phyloP scores from a whole-genome alignment of 208 protist species.

The Crithidia acanthocephali region DNA sequence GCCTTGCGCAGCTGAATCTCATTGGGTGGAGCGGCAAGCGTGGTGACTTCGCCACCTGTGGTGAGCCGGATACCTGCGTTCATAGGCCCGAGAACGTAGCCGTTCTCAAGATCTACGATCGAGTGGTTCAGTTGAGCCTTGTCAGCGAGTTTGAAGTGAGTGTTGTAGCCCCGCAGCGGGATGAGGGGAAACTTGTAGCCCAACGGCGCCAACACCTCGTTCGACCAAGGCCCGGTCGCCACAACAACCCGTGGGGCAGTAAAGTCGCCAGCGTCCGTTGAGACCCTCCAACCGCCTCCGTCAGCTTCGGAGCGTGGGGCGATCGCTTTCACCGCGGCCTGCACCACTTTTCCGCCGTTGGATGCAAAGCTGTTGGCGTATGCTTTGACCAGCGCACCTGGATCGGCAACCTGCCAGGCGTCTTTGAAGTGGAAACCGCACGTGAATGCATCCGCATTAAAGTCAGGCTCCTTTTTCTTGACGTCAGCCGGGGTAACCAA shows the following conservation, averaged over 20 bases:
- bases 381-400: slow-evolving; percentile 26
- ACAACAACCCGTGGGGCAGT: slow-evolving; percentile 17
- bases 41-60: slow-evolving; percentile 16
- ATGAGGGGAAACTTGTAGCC: slow-evolving; percentile 29
- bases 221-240: slow-evolving; percentile 18
- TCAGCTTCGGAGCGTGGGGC: not conserved
- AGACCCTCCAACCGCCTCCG: slow-evolving; percentile 5
- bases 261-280: slow-evolving; percentile 5
- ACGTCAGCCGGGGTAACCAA: slow-evolving; percentile 9
- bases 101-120: slow-evolving; percentile 17
- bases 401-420: slow-evolving; percentile 18
- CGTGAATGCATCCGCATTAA: slow-evolving; percentile 15
- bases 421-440: slow-evolving; percentile 29
- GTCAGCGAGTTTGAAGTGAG: slow-evolving; percentile 29
- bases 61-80: slow-evolving; percentile 18
- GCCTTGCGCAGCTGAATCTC: slow-evolving; percentile 24
- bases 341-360: slow-evolving; percentile 10
- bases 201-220: slow-evolving; percentile 17
- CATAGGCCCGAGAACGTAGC: slow-evolving; percentile 16
- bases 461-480: slow-evolving; percentile 13
- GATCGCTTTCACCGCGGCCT: slow-evolving; percentile 20
- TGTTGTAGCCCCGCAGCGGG: slow-evolving; percentile 32
- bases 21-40: slow-evolving; percentile 4
- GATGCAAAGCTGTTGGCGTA: slow-evolving; percentile 21
- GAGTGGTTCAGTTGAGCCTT: slow-evolving; percentile 8